Percentiles rank a stretch among this genome's conserved stretches.
phyloP scores from a whole-genome alignment of 345 rosid genomes.

The Viola odorata region DNA sequence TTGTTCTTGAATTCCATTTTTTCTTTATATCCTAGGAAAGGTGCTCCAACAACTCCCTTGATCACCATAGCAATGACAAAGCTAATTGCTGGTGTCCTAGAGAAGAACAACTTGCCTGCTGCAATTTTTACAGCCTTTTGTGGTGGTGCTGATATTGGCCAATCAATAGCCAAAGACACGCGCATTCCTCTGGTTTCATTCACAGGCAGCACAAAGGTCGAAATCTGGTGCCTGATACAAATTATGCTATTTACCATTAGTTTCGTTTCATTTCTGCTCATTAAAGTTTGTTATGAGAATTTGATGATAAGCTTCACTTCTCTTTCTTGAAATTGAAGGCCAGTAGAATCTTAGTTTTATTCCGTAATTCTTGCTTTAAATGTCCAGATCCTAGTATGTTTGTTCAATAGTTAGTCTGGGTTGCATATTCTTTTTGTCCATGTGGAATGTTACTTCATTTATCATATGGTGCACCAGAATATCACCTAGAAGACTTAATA shows the following conservation, averaged over 20 bases:
- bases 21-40: constrained; percentile 58
- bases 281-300: too few species aligned
- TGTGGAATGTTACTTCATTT: background rate
- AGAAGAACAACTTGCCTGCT: constrained; percentile 82
- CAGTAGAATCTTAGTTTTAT: background rate
- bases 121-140: constrained; percentile 92
- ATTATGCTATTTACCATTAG: too few species aligned
- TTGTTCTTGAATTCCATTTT: background rate
- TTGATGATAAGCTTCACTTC: background rate
- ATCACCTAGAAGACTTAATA: too few species aligned
- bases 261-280: too few species aligned
- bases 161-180: constrained; percentile 76
- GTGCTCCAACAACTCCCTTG: constrained; percentile 95
- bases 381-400: background rate
- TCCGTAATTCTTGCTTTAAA: background rate
- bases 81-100: constrained; percentile 73
- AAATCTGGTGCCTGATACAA: too few species aligned
- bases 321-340: constrained; percentile 1
- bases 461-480: too few species aligned
- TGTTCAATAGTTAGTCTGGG: background rate
- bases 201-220: constrained; percentile 97
- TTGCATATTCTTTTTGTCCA: background rate
- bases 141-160: constrained; percentile 93
- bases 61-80: constrained; percentile 90
- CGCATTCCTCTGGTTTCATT: constrained; percentile 85